Conservation (phyloP, 192 early-diverging fungal genomes). For the Entophlyctis helioformis region DNA sequence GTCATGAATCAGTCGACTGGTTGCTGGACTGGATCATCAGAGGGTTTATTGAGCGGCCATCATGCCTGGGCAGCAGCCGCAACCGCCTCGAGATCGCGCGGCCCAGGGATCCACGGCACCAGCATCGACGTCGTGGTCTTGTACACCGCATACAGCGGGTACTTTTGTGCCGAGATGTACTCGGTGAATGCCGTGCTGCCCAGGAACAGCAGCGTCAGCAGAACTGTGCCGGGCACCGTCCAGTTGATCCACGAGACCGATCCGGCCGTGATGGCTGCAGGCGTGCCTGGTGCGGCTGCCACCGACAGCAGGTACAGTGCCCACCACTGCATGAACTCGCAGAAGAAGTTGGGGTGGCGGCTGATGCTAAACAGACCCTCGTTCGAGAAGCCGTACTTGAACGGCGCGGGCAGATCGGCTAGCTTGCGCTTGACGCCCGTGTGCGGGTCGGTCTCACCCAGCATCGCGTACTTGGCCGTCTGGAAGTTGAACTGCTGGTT, state of each 20-base stretch:
- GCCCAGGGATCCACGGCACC: no score
- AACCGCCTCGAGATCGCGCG: no score
- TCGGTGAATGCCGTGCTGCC: no score
- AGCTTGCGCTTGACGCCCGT: slow-evolving; percentile 1
- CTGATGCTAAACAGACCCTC: slow-evolving; percentile 59
- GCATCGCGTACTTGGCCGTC: slow-evolving; percentile 24
- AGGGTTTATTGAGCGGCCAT: no score
- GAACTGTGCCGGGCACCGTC: slow-evolving; percentile 28
- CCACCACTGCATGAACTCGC: slow-evolving; percentile 44
- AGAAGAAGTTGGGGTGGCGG: slow-evolving; percentile 82
- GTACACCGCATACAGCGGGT: no score
- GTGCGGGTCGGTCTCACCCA: slow-evolving; percentile 8
- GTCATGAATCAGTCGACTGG: no score
- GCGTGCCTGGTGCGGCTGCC: slow-evolving; percentile 17
- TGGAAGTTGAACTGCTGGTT: slow-evolving; percentile 68
- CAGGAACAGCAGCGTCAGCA: slow-evolving; percentile 52
- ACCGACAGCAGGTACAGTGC: slow-evolving; percentile 46
- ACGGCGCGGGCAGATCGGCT: slow-evolving; percentile 12
- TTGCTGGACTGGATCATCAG: no score
- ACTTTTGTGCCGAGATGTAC: no score
- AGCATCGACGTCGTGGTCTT: no score
- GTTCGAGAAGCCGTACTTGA: slow-evolving; percentile 58
- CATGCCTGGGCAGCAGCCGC: no score
- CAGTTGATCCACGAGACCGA: slow-evolving; percentile 5
- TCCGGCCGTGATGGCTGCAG: no score